Evolutionary conservation across 2,329 filamentous ascomycete species (phyloP), one percentile per base, ranked within the genome.

Genomic region (Botrytis elliptica): DNA sequence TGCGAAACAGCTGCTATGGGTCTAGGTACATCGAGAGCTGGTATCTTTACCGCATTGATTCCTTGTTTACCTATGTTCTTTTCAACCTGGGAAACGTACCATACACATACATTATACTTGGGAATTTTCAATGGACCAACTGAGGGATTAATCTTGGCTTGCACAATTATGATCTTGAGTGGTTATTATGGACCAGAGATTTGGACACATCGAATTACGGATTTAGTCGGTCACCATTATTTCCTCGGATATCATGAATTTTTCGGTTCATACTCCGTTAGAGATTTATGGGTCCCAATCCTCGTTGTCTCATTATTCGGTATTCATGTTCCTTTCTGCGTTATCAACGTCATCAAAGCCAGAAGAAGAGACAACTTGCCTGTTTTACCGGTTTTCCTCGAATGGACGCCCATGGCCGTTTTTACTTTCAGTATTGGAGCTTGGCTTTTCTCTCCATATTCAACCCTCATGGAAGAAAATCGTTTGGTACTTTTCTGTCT

Each of bases 81-180:
- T 85, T 98, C 95, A 4, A 99, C 96, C 2, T 99, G 96, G 96
- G 96, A 99, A 84, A 99, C 96, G 1, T 99, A 98, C 83, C 96
- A 99, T 84, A 98, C 96, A 8, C 96, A 99, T 83, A 98, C 96
- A 0, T 86, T 99, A 9, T 99, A 97, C 83, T 90, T 99, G 20
- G 96, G 96, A 72, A 94, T 95, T 82, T 92, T 99, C 88, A 99
- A 99, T 82, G 96, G 96, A 0, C 96, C 96, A 2, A 99, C 96
- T 49, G 96, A 99, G 85, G 96, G 96, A 33, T 86, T 99, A 49
- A 90, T 98, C 70, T 91, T 99, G 76, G 96, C 95, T 40, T 95
- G 93, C 81, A 83, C 85, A 70, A 89, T 98, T 80, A 98, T 98
- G 93, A 86, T 93, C 73, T 84, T 93, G 55, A 97, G 94, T 7